Evolutionary conservation across 495 filamentous ascomycete species (phyloP).

Genomic region (Penicillium paxilli): DNA sequence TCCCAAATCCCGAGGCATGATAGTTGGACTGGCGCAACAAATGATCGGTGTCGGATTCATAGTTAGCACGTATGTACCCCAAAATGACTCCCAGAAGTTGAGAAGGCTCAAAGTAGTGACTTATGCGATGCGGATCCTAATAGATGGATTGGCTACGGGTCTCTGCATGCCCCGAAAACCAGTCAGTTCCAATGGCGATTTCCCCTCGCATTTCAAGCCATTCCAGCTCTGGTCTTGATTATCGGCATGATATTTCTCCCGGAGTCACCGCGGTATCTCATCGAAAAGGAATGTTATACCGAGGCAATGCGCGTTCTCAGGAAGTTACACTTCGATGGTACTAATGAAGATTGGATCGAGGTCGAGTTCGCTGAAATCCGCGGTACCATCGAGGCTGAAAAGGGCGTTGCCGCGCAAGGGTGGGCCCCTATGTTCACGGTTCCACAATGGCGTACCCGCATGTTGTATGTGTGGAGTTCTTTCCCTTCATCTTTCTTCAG

Average conservation of each 20-base stretch:
- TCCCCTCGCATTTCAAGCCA: conserved; percentile 53
- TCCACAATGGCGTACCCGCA: conserved; percentile 48
- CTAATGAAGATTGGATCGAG: conserved; percentile 50
- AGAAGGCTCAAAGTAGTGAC: not conserved
- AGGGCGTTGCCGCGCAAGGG: conserved; percentile 39
- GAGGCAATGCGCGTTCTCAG: conserved; percentile 50
- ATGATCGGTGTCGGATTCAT: conserved; percentile 60
- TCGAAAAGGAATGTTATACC: conserved; percentile 44
- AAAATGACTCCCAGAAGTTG: not conserved
- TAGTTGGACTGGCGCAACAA: conserved; percentile 59
- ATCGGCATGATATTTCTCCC: conserved; percentile 53
- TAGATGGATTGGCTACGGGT: conserved; percentile 60
- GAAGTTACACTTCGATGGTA: conserved; percentile 50
- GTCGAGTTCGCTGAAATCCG: conserved; percentile 50
- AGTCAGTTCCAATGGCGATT: conserved; percentile 56
- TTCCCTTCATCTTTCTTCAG: not conserved
- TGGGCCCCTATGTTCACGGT: conserved; percentile 55
- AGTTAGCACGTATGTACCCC: conserved; percentile 41
- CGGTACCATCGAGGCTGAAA: conserved; percentile 48
- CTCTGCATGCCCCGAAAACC: conserved; percentile 38
- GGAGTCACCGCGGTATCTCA: conserved; percentile 56
- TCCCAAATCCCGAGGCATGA: conserved; percentile 52
- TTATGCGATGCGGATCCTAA: not conserved
- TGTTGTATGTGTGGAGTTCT: conserved; percentile 43
- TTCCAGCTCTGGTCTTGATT: conserved; percentile 44